Evolutionary conservation across 2,329 filamentous ascomycete species (phyloP).

Genomic region (Calonectria honghensis): DNA sequence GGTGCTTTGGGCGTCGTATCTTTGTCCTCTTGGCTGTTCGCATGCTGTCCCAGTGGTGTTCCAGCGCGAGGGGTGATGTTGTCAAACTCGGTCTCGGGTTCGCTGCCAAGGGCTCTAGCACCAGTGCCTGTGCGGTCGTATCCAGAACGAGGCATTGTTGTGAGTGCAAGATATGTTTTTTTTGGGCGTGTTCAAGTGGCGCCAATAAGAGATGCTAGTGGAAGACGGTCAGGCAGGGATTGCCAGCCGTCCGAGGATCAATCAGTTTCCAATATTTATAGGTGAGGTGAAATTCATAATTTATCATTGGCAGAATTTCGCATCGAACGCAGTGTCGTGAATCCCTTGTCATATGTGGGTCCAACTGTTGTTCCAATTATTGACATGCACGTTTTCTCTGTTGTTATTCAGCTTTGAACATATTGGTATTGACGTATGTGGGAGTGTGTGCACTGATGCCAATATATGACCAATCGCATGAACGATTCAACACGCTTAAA

Average conservation of each 20-base stretch:
- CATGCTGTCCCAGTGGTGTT: neutral
- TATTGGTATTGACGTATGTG: too few species aligned
- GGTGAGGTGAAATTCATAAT: neutral
- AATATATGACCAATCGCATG: neutral
- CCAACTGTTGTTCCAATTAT: neutral
- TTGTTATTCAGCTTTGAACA: neutral
- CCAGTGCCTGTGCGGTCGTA: neutral
- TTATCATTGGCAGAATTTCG: neutral
- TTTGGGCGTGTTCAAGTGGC: too few species aligned
- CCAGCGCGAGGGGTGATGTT: slow-evolving; percentile 23
- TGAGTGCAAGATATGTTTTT: neutral
- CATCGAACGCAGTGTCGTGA: neutral
- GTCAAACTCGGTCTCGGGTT: neutral
- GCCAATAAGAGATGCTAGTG: neutral
- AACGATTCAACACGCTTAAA: neutral
- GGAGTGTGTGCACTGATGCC: neutral
- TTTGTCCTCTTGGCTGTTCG: neutral
- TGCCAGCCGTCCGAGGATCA: neutral
- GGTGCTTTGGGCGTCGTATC: neutral
- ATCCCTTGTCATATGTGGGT: neutral
- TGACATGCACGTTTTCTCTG: neutral
- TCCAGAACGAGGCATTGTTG: slow-evolving; percentile 20
- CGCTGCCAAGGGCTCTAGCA: neutral
- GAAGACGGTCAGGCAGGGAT: neutral
- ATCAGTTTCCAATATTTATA: neutral